Evolutionary conservation across 257 asterid species (phyloP).

Genomic region (Gentiana dahurica): DNA sequence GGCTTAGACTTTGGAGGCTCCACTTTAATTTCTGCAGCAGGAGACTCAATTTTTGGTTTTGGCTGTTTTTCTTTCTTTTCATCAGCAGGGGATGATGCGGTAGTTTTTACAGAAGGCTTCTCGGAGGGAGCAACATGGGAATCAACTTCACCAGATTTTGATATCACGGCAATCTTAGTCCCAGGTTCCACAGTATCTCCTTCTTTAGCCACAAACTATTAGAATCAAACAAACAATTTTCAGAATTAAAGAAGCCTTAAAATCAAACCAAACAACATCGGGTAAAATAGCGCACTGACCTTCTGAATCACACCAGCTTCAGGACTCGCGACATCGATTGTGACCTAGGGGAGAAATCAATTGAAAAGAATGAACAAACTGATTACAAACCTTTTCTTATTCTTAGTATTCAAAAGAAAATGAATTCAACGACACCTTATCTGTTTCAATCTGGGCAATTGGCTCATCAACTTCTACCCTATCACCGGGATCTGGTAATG

Average conservation of each 20-base stretch:
- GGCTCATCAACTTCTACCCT: conserved; percentile 83
- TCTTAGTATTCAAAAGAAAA: neutral
- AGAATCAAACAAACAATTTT: neutral
- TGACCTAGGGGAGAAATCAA: conserved; percentile 49
- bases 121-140: conserved; percentile 80
- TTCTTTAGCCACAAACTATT: conserved; percentile 74
- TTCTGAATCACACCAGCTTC: conserved; percentile 93
- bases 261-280: neutral
- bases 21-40: conserved; percentile 26
- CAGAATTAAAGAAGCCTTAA: conserved; percentile 3
- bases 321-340: conserved; percentile 96
- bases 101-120: conserved; percentile 51
- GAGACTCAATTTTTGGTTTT: conserved; percentile 40
- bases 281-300: conserved; percentile 27
- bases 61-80: conserved; percentile 54
- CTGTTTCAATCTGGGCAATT: conserved; percentile 97
- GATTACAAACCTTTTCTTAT: neutral
- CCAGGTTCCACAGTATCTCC: conserved; percentile 98
- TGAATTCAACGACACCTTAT: conserved; percentile 47
- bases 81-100: conserved; percentile 29
- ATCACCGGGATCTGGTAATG: conserved; percentile 71
- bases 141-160: conserved; percentile 66
- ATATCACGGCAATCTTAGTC: conserved; percentile 72
- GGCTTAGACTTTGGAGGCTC: conserved; percentile 55
- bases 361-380: neutral